A percentile compares a stretch with the other conserved stretches of the same genome.
These are phyloP conservation scores for Tetrapisispora nanseiensis DNA, from an alignment of 805 yeast genomes.

Conservation along the genomic window DNA sequence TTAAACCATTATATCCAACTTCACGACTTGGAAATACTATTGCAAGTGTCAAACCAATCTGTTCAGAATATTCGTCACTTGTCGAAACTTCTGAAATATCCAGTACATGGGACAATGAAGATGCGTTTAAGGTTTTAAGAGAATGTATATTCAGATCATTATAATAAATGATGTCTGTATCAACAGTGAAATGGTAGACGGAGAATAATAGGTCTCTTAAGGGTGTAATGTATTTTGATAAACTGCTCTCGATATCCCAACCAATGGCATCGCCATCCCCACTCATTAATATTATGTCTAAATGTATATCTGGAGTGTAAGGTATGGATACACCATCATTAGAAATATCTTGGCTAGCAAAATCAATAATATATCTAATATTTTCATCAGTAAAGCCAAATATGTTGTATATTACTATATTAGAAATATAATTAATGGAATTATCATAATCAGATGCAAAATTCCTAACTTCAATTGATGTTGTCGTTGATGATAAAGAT, in stretches of 20 bases:
- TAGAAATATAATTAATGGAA: background rate
- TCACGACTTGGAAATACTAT: conserved; percentile 29
- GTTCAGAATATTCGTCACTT: conserved; percentile 45
- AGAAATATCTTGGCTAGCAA: background rate
- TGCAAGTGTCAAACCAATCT: conserved; percentile 62
- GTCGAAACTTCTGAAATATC: conserved; percentile 69
- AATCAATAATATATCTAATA: background rate
- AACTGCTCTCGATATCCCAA: conserved; percentile 63
- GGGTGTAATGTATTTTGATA: conserved; percentile 42
- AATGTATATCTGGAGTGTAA: conserved; percentile 53
- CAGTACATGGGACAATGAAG: conserved; percentile 57
- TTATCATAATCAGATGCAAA: background rate
- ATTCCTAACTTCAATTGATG: background rate
- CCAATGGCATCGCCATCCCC: conserved; percentile 58
- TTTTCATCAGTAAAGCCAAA: background rate
- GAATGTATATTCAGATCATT: conserved; percentile 31
- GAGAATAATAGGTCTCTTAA: conserved; percentile 43
- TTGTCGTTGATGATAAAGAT: background rate
- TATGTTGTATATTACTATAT: background rate
- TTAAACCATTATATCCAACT: conserved; percentile 35
- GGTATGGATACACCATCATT: conserved; percentile 17
- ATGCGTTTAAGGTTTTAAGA: conserved; percentile 27
- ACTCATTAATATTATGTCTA: conserved; percentile 61
- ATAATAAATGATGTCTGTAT: conserved; percentile 67
- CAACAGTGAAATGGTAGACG: conserved; percentile 63